These are phyloP conservation scores for Pythium biforme DNA, from an alignment of 352 stramenopile species.

Conservation along the genomic window DNA sequence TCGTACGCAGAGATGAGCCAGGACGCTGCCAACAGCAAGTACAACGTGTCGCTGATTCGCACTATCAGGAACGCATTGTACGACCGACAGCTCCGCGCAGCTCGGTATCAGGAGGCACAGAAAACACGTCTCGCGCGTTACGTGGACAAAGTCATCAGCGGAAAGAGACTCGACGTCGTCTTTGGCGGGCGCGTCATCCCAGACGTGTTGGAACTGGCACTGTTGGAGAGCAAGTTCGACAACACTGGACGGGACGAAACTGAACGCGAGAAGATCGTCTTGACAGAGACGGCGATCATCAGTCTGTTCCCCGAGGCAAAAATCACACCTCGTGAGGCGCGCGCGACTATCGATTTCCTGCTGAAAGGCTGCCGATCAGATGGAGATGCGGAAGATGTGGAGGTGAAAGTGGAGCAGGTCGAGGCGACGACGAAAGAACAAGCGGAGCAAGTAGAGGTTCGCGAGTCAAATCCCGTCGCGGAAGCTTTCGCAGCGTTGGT, in stretches of 20 bases:
- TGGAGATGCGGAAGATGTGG: not conserved
- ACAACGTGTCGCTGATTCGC: slow-evolving; percentile 28
- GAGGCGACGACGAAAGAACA: not conserved
- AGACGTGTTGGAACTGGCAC: slow-evolving; percentile 14
- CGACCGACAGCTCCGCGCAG: slow-evolving; percentile 14
- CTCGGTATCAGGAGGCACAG: not conserved
- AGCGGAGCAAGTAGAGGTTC: not conserved
- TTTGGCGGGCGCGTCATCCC: slow-evolving; percentile 22
- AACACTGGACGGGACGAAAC: not conserved
- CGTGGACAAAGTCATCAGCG: not conserved
- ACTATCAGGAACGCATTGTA: slow-evolving; percentile 32
- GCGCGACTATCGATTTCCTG: slow-evolving; percentile 20
- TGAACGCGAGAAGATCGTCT: not conserved
- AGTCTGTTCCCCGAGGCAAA: slow-evolving; percentile 19
- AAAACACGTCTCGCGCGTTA: not conserved
- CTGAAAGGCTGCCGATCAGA: slow-evolving; percentile 4
- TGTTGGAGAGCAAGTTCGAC: slow-evolving; percentile 6
- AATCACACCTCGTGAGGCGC: slow-evolving; percentile 9
- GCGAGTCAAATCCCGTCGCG: not conserved
- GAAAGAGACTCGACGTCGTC: not conserved
- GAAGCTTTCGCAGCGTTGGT: not conserved
- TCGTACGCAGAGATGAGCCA: slow-evolving; percentile 50
- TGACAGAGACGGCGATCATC: slow-evolving; percentile 11
- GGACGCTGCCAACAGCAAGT: slow-evolving; percentile 29
- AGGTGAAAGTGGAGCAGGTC: not conserved